Conservation (phyloP, 192 early-diverging fungal species). For the Backusella morwellensis region DNA sequence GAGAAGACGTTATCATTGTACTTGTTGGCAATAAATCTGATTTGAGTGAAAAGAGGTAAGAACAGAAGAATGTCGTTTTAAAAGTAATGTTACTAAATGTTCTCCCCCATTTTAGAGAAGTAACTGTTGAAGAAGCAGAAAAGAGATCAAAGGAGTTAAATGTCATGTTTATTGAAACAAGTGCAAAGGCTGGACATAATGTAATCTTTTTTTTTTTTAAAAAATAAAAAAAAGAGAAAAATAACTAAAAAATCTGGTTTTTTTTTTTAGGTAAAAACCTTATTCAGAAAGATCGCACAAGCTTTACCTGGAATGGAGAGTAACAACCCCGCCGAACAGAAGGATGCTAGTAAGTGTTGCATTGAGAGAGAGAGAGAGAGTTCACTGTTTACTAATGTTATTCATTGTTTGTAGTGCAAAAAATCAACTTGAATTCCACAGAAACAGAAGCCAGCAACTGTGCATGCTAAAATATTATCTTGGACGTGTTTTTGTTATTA, state of each 20-base stretch:
- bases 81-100: not conserved
- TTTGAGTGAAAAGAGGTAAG: conserved; percentile 87
- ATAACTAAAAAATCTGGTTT: not conserved
- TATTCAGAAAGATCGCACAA: conserved; percentile 98
- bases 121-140: conserved; percentile 97
- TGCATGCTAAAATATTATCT: conserved; percentile 25
- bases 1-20: conserved; percentile 97
- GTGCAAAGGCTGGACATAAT: conserved; percentile 98
- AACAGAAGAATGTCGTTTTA: too few relatives aligned
- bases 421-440: conserved; percentile 28
- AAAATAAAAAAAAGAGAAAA: not conserved
- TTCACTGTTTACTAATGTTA: not conserved
- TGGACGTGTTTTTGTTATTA: not conserved
- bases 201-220: conserved; percentile 28
- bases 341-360: conserved; percentile 31
- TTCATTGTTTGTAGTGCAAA: conserved; percentile 32
- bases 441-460: conserved; percentile 32
- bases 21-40: conserved; percentile 99
- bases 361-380: not conserved
- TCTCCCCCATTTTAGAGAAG: conserved; percentile 55
- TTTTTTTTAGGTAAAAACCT: conserved; percentile 68
- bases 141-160: conserved; percentile 96
- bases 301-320: conserved; percentile 85
- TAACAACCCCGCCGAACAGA: conserved; percentile 53
- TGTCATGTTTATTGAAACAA: conserved; percentile 99